These are phyloP conservation scores for Leptodontidium sp. DNA, from an alignment of 2,329 filamentous ascomycete species.

Conservation along the genomic window DNA sequence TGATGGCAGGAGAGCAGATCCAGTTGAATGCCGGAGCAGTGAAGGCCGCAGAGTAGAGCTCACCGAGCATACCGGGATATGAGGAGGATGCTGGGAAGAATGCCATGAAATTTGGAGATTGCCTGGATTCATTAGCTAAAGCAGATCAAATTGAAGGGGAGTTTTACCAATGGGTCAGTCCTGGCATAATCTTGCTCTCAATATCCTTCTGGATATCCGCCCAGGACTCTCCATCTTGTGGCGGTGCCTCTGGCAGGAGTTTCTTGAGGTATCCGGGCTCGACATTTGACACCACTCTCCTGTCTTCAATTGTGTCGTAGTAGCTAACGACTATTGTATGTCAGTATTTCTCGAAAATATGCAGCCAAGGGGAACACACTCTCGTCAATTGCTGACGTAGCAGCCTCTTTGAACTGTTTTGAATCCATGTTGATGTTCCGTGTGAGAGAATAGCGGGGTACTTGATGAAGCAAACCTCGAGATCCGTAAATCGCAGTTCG, in stretches of 20 bases:
- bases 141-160: not conserved
- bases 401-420: conserved; percentile 78
- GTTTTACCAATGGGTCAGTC: conserved; percentile 82
- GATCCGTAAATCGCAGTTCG: not conserved
- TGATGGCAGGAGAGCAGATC: conserved; percentile 92
- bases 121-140: conserved; percentile 54
- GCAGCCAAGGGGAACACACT: conserved; percentile 61
- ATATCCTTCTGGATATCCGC: conserved; percentile 82
- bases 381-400: conserved; percentile 81
- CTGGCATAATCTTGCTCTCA: conserved; percentile 85
- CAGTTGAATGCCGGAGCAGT: conserved; percentile 95
- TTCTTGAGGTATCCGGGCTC: conserved; percentile 86
- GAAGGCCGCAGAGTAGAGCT: conserved; percentile 90
- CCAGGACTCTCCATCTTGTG: conserved; percentile 76
- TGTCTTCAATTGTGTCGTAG: conserved; percentile 76
- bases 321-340: conserved; percentile 76
- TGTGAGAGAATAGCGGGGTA: conserved; percentile 10
- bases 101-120: conserved; percentile 93
- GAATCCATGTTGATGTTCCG: conserved; percentile 69
- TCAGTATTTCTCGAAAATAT: conserved; percentile 24
- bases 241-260: conserved; percentile 74
- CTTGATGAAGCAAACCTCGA: not conserved
- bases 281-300: conserved; percentile 78
- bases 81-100: conserved; percentile 88
- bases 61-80: conserved; percentile 86